Percentiles rank a stretch among this genome's conserved stretches.
Conservation (phyloP, 1,139 yeast species). For the Hyphopichia wangnamkhiaoensis region DNA sequence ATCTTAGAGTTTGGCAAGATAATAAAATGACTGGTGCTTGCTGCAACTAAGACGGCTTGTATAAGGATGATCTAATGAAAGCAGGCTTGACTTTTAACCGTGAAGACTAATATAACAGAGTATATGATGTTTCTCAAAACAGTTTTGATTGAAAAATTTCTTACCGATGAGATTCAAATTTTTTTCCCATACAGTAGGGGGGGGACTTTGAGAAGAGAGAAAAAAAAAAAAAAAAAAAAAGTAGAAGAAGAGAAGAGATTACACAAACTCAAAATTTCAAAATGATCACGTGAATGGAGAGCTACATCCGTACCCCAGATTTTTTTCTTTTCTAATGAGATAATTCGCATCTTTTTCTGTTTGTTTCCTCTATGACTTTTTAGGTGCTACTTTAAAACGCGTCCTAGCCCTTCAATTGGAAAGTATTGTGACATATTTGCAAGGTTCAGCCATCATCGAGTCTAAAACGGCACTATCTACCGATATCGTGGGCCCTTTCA, state of each 20-base stretch:
- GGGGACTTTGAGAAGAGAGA: conserved; percentile 1
- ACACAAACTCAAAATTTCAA: background rate
- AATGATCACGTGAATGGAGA: conserved; percentile 1
- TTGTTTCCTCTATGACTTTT: no score
- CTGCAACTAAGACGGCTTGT: no score
- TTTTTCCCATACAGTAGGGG: conserved; percentile 9
- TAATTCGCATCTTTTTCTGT: background rate
- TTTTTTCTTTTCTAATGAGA: background rate
- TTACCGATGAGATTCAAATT: conserved; percentile 22
- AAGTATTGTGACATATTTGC: no score
- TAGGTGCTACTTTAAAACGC: background rate
- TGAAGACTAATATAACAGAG: no score
- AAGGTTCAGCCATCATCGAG: background rate
- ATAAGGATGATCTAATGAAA: no score
- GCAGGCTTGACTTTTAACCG: no score
- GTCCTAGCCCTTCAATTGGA: no score
- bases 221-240: conserved; percentile 4
- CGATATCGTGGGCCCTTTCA: background rate
- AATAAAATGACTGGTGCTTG: no score
- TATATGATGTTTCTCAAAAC: background rate
- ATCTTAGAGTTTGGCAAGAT: no score
- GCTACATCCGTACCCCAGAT: background rate
- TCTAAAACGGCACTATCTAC: background rate
- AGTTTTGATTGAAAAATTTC: conserved; percentile 14
- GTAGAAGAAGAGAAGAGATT: background rate